These are phyloP conservation scores for Glonium stellatum DNA, from an alignment of 495 filamentous ascomycete species.

Conservation along the genomic window DNA sequence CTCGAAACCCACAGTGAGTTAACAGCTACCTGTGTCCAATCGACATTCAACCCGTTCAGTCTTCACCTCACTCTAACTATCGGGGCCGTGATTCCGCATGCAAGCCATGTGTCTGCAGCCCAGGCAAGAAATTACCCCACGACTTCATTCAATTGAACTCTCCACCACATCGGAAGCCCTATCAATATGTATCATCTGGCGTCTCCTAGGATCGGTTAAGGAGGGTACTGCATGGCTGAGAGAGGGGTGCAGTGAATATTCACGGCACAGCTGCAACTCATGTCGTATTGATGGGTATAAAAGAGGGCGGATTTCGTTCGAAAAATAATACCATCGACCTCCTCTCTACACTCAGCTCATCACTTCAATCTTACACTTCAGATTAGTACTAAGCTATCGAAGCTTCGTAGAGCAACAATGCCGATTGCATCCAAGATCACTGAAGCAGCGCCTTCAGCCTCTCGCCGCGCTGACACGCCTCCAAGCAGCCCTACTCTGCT, in stretches of 20 bases:
- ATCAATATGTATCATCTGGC: not conserved
- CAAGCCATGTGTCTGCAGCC: not conserved
- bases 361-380: not conserved
- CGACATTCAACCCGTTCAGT: too few species aligned
- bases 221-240: not conserved
- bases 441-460: not conserved
- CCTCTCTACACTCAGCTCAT: not conserved
- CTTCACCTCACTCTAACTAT: not conserved
- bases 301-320: not conserved
- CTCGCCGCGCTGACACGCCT: not conserved
- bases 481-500: not conserved
- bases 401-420: conserved; percentile 3
- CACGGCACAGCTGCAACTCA: conserved; percentile 1
- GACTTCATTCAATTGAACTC: not conserved
- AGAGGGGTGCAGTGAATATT: not conserved
- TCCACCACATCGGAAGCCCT: not conserved
- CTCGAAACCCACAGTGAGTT: too few species aligned
- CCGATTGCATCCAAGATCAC: not conserved
- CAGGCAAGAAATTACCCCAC: not conserved
- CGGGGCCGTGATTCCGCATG: not conserved
- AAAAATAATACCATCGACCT: conserved; percentile 3
- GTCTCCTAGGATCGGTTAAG: not conserved
- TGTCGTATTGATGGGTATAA: not conserved
- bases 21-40: too few species aligned
- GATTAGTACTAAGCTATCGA: not conserved